phyloP scores from a whole-genome alignment of 2,329 filamentous ascomycete species.

The Cryphonectria carpinicola region DNA sequence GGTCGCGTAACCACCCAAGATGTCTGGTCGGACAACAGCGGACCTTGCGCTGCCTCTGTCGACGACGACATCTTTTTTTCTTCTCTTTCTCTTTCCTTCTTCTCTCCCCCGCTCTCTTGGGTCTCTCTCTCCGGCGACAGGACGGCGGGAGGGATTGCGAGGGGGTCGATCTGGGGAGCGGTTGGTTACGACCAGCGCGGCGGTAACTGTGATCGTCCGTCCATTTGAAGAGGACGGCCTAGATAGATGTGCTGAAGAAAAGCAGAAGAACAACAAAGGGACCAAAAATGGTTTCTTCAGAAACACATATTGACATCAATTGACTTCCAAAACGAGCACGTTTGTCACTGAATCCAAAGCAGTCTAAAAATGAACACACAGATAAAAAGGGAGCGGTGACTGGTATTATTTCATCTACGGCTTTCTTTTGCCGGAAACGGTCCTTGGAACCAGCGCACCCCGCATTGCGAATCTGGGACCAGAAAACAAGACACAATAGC shows the following conservation, averaged over 20 bases:
- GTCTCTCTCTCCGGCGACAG: not conserved
- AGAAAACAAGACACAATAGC: not conserved
- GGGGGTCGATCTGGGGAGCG: not conserved
- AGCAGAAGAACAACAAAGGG: not conserved
- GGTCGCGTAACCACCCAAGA: constrained; percentile 24
- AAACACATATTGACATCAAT: not conserved
- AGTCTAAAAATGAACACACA: not conserved
- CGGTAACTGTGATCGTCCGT: not conserved
- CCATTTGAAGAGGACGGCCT: not conserved
- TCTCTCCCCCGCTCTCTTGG: no score
- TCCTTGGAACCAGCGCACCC: not conserved
- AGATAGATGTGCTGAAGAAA: not conserved
- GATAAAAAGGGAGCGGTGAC: not conserved
- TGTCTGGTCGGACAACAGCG: constrained; percentile 21
- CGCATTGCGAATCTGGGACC: not conserved
- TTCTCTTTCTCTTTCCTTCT: not conserved
- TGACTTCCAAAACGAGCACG: not conserved
- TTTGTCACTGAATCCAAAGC: not conserved
- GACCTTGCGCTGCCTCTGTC: constrained; percentile 17
- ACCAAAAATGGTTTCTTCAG: not conserved
- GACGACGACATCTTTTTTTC: constrained; percentile 9
- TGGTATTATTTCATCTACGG: not conserved
- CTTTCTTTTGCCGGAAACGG: not conserved
- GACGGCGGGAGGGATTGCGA: not conserved
- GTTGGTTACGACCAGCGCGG: constrained; percentile 4